phyloP scores from a whole-genome alignment of 352 stramenopile genomes.

The Phytopythium oedochilum region DNA sequence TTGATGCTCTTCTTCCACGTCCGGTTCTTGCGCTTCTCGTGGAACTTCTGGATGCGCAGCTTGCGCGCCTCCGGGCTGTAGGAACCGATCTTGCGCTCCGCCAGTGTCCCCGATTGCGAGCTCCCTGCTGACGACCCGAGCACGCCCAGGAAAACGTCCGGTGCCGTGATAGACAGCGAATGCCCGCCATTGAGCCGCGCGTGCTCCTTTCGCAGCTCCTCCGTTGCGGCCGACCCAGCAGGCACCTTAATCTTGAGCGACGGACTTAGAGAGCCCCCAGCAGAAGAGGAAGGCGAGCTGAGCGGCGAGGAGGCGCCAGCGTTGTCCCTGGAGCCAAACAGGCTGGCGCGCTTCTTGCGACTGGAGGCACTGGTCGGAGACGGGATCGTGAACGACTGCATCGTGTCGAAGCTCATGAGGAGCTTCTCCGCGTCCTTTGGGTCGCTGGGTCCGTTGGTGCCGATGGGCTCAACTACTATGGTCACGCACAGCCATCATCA shows the following conservation, averaged over 20 bases:
- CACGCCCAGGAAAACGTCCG: conserved; percentile 37
- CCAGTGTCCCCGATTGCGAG: conserved; percentile 8
- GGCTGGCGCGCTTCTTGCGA: conserved; percentile 34
- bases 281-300: not conserved
- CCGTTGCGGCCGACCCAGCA: conserved; percentile 13
- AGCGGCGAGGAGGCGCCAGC: conserved; percentile 10
- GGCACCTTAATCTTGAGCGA: conserved; percentile 31
- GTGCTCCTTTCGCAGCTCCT: conserved; percentile 38
- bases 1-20: conserved; percentile 99
- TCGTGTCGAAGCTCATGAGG: conserved; percentile 87
- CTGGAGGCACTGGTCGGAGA: conserved; percentile 65
- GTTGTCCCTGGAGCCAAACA: conserved; percentile 33
- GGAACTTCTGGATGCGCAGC: conserved; percentile 94
- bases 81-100: conserved; percentile 87
- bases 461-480: conserved; percentile 46
- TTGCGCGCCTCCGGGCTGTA: conserved; percentile 93
- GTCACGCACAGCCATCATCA: conserved; percentile 21
- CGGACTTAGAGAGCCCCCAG: conserved; percentile 1
- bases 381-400: conserved; percentile 74
- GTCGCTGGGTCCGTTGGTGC: conserved; percentile 27
- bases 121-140: conserved; percentile 32
- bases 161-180: conserved; percentile 22
- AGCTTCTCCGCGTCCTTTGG: conserved; percentile 71
- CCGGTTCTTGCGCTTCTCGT: conserved; percentile 95
- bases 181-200: conserved; percentile 13